Evolutionary conservation across 257 asterid genomes (phyloP).

Genomic region (Pogostemon cablin): DNA sequence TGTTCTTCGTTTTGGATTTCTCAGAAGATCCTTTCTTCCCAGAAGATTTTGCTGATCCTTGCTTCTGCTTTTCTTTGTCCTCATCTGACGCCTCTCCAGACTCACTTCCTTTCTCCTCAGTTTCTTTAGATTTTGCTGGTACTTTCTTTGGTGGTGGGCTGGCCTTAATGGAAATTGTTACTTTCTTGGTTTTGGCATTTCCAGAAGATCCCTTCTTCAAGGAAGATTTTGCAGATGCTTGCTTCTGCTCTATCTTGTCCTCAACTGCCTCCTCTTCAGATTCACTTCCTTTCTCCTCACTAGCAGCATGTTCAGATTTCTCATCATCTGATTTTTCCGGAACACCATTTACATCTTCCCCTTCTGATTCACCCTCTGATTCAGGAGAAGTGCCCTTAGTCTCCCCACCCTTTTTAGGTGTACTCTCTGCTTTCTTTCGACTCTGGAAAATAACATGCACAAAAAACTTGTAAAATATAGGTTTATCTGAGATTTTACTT

Average conservation of each 20-base stretch:
- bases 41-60: constrained; percentile 45
- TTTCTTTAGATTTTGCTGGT: constrained; percentile 9
- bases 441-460: constrained; percentile 41
- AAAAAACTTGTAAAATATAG: constrained; percentile 10
- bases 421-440: constrained; percentile 49
- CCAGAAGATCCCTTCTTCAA: constrained; percentile 53
- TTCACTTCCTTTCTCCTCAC: constrained; percentile 58
- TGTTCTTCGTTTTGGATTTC: constrained; percentile 56
- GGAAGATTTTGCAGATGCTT: constrained; percentile 48
- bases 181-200: constrained; percentile 57
- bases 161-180: constrained; percentile 43
- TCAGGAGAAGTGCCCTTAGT: constrained; percentile 44
- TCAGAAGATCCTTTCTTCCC: constrained; percentile 51
- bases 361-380: constrained; percentile 66
- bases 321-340: constrained; percentile 73
- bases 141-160: constrained; percentile 27
- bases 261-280: constrained; percentile 51
- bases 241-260: constrained; percentile 51
- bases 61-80: constrained; percentile 47
- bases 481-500: neutral
- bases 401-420: constrained; percentile 53
- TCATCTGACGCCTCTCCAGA: constrained; percentile 47
- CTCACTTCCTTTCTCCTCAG: constrained; percentile 52
- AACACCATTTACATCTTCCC: constrained; percentile 53
- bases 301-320: constrained; percentile 65